These are phyloP conservation scores for Scleromitrula shiraiana DNA, from an alignment of 2,329 filamentous ascomycete genomes.

Conservation along the genomic window DNA sequence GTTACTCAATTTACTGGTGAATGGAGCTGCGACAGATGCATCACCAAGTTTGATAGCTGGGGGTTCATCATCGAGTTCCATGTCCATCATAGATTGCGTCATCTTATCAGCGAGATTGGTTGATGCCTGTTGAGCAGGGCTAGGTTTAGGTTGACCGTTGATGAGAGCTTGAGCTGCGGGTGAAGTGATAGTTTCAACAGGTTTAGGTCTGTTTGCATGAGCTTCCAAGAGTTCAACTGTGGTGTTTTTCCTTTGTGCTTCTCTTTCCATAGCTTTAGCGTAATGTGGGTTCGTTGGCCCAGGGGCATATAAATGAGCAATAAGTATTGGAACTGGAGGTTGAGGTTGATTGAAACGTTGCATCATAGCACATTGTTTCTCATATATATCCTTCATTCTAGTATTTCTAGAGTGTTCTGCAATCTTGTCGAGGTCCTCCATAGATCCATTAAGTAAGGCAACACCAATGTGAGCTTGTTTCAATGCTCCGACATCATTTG, in stretches of 20 bases:
- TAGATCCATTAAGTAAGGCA: slow-evolving; percentile 88
- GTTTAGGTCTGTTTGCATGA: slow-evolving; percentile 43
- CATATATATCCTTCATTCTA: slow-evolving; percentile 97
- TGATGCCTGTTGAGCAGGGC: slow-evolving; percentile 63
- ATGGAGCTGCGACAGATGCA: slow-evolving; percentile 92
- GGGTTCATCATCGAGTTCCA: slow-evolving; percentile 79
- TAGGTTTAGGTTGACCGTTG: slow-evolving; percentile 48
- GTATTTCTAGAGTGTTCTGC: slow-evolving; percentile 88
- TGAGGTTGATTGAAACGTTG: slow-evolving; percentile 86
- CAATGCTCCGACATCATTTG: slow-evolving; percentile 93
- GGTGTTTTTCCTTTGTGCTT: slow-evolving; percentile 71
- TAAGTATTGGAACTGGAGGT: slow-evolving; percentile 85
- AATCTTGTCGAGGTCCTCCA: slow-evolving; percentile 84
- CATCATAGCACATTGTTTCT: slow-evolving; percentile 92
- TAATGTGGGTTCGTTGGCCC: slow-evolving; percentile 91
- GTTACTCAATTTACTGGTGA: slow-evolving; percentile 95
- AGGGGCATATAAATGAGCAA: slow-evolving; percentile 90
- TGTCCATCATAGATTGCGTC: slow-evolving; percentile 80
- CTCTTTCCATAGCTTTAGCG: slow-evolving; percentile 80
- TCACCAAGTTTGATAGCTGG: slow-evolving; percentile 96
- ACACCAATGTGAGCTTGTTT: slow-evolving; percentile 98
- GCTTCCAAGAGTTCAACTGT: slow-evolving; percentile 45
- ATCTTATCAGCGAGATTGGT: slow-evolving; percentile 79
- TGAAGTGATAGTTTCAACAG: slow-evolving; percentile 57
- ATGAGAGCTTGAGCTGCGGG: slow-evolving; percentile 55